A percentile compares a stretch with the other conserved stretches of the same genome.
Conservation (phyloP, 306 rosid genomes). For the Pachyrhizus erosus region DNA sequence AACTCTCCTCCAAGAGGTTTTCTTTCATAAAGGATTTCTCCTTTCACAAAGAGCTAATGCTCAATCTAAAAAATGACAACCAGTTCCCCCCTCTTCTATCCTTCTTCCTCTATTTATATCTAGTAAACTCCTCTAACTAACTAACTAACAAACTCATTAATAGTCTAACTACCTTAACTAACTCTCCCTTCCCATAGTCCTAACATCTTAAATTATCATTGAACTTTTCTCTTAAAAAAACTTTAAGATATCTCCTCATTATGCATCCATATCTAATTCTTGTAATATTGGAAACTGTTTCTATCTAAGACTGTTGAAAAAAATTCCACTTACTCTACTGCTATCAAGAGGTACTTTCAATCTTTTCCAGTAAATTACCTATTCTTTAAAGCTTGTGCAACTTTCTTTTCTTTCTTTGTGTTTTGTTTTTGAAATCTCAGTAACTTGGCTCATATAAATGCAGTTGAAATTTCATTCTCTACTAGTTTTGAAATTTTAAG, state of each 20-base stretch:
- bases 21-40: too few species aligned
- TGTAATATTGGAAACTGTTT: neutral
- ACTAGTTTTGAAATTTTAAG: neutral
- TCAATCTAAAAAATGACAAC: too few species aligned
- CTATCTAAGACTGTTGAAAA: neutral
- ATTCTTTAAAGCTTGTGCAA: neutral
- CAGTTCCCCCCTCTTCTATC: too few species aligned
- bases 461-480: neutral
- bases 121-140: too few species aligned
- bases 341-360: neutral
- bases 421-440: neutral
- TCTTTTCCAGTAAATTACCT: neutral
- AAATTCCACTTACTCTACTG: neutral
- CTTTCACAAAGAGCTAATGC: too few species aligned
- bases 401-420: neutral
- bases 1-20: too few species aligned
- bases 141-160: too few species aligned
- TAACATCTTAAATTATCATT: neutral
- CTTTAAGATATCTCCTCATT: neutral
- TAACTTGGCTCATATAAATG: neutral
- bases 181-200: too few species aligned
- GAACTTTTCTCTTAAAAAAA: neutral
- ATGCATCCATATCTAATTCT: neutral
- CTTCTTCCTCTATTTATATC: too few species aligned
- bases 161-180: too few species aligned